These are phyloP conservation scores for Parietichytrium sp. DNA, from an alignment of 108 stramenopile genomes.

Conservation along the genomic window DNA sequence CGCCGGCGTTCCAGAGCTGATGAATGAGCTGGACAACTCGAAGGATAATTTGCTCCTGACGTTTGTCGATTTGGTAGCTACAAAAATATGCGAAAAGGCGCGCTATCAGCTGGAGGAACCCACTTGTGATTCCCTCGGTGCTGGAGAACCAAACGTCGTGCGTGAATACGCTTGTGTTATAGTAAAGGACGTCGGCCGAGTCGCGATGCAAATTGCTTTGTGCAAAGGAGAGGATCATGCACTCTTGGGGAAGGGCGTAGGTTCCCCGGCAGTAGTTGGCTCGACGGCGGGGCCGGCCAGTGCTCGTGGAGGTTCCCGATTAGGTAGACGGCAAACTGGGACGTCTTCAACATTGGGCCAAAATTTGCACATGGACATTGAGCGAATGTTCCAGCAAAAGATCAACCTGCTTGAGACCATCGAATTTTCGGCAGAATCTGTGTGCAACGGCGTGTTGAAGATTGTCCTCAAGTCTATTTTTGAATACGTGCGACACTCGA, in stretches of 20 bases:
- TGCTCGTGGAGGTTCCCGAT: neutral
- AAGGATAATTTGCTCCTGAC: neutral
- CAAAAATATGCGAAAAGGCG: neutral
- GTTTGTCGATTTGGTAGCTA: neutral
- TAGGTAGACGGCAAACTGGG: neutral
- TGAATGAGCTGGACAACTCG: conserved; percentile 15
- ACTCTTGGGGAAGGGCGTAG: neutral
- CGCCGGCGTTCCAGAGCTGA: conserved; percentile 21
- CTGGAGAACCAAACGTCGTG: neutral
- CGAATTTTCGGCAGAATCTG: neutral
- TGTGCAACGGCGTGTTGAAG: neutral
- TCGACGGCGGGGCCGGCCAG: neutral
- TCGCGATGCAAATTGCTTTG: neutral
- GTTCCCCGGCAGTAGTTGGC: neutral
- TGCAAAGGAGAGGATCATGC: conserved; percentile 18
- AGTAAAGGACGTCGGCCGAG: neutral
- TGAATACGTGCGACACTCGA: neutral
- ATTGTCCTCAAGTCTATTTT: conserved; percentile 2
- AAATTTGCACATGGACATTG: conserved; percentile 10
- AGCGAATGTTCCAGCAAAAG: neutral
- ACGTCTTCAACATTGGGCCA: neutral
- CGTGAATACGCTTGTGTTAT: neutral
- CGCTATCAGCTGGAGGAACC: too few species aligned
- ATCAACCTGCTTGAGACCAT: neutral
- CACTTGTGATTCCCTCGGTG: neutral